A percentile compares a stretch with the other conserved stretches of the same genome.
Evolutionary conservation across 306 rosid species (phyloP).

Genomic region (Vicia villosa): DNA sequence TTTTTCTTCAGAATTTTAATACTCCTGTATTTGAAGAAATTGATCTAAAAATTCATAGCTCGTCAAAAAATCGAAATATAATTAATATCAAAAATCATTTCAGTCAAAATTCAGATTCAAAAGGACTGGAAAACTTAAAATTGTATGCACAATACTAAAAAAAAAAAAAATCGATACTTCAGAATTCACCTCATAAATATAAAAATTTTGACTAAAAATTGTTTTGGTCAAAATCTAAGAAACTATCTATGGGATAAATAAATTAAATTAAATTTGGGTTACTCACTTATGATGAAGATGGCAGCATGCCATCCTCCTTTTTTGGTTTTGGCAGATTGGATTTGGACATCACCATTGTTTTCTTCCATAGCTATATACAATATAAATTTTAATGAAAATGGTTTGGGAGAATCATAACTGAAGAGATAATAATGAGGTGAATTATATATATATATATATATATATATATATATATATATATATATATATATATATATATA

Average conservation of each 20-base stretch:
- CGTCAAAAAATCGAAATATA: too few species aligned
- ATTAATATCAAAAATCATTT: too few species aligned
- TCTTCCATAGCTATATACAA: conserved; percentile 5
- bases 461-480: too few species aligned
- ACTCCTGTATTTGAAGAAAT: neutral
- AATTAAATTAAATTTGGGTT: neutral
- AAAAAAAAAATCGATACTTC: too few species aligned
- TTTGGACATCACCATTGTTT: neutral
- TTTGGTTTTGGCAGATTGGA: neutral
- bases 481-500: too few species aligned
- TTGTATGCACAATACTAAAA: too few species aligned
- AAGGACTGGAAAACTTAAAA: too few species aligned
- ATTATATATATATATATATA: neutral
- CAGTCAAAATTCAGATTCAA: too few species aligned
- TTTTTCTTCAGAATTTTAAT: neutral
- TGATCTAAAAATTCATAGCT: neutral
- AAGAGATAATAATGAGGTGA: neutral
- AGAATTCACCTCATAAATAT: too few species aligned
- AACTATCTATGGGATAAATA: neutral
- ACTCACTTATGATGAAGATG: conserved; percentile 46
- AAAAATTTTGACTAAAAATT: too few species aligned
- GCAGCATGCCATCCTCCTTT: conserved; percentile 54
- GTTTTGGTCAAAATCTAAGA: too few species aligned
- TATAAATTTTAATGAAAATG: neutral
- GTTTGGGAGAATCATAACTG: neutral